Evolutionary conservation across 345 rosid genomes (phyloP), one percentile per base, ranked within the genome.

Genomic region (Excoecaria cochinchinensis): DNA sequence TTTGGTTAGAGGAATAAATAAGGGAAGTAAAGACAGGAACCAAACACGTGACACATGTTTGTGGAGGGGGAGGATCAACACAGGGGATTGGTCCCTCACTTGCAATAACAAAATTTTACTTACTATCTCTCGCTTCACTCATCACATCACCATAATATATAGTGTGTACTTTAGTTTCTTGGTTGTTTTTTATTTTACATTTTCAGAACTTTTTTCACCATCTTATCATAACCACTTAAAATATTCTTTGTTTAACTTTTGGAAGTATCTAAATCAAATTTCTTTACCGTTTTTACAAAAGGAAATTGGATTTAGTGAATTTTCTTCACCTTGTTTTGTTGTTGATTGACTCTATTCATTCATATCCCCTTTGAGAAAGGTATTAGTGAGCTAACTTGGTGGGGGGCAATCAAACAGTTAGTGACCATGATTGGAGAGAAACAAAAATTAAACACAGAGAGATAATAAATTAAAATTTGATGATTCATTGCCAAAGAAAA

Each of bases 31-130:
- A 14, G 19, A 71, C 39, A 44, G 15, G 74, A 17, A 59, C 55
- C 75, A 44, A 72, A 59, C 75, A 72, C 56, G 75, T 72, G 75
- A 72, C 65, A 39, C 40, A 57, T 71, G 65, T 71, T 55, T 42
- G 61, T 11, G 39, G 24, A 7, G 12, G 14, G 15, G 7, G 17
- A 19, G 3, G 6, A 12, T 19, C 11, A 44, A 67, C 31, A 47
- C 71, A 42, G 46, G 46, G 46, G 71, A n/a, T 6, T 50, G 71
- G 57, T 52, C 72, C 59, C 44, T 69, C 42, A 0, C 53, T 47
- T 46, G 17, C 38, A 55, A 25, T 44, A 39, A 69, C 13, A 51
- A 69, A 31, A 31, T 31, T 31, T 5, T 8, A 4, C 46, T 4
- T 8, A 8, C 46, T 42, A 5, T 4, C 46, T 0, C 46, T 42